Conservation (phyloP, 352 stramenopile genomes). For the Phytophthora sansomeana region DNA sequence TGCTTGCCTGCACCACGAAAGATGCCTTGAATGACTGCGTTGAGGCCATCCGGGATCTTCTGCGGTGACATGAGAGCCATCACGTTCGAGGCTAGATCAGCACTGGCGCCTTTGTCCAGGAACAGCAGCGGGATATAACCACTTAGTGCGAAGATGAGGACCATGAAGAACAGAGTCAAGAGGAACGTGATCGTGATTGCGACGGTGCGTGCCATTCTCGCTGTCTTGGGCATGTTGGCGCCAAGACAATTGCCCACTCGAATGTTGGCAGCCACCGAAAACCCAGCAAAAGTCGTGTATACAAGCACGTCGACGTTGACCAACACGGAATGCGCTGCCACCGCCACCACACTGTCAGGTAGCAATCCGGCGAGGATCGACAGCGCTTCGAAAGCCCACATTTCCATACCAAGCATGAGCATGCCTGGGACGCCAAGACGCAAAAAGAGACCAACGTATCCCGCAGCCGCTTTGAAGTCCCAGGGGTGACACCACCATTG, state of each 20-base stretch:
- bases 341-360: constrained; percentile 47
- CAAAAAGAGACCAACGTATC: constrained; percentile 51
- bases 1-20: constrained; percentile 63
- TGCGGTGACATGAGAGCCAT: constrained; percentile 50
- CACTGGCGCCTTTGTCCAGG: constrained; percentile 43
- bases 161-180: constrained; percentile 29
- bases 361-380: constrained; percentile 55
- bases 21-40: not conserved
- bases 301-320: constrained; percentile 56
- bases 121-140: constrained; percentile 40
- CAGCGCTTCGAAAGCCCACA: constrained; percentile 68
- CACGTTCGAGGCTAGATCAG: constrained; percentile 41
- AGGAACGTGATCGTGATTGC: constrained; percentile 38
- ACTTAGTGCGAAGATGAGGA: constrained; percentile 28
- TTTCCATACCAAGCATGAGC: constrained; percentile 68
- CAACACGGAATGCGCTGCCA: constrained; percentile 65
- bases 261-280: not conserved
- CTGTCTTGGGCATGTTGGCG: constrained; percentile 40
- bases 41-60: constrained; percentile 6
- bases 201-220: constrained; percentile 43
- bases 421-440: constrained; percentile 55
- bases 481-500: constrained; percentile 4
- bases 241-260: constrained; percentile 31
- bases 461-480: not conserved
- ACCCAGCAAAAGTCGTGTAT: not conserved